Evolutionary conservation across 768 basidiomycete genomes (phyloP), one percentile per base, ranked within the genome.

Genomic region (Amanita inopinata): DNA sequence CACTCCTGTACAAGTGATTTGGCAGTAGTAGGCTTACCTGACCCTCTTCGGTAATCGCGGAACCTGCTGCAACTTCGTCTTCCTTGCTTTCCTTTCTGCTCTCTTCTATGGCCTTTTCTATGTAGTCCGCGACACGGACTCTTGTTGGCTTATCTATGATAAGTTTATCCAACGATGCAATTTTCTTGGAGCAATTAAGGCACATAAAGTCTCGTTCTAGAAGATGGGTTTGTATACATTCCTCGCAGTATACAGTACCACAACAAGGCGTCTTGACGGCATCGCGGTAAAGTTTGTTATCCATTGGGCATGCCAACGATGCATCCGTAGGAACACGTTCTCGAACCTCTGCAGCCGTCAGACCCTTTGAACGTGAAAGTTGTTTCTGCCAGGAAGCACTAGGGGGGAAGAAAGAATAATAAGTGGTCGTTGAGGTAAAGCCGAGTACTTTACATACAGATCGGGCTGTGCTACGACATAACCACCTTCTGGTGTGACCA

Each of bases 401-500:
- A 40, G 4, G 31, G 31, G 34, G 30, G 24, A 25, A 32, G 14
- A 36, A 25, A 12, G 9, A 11, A 35, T 27, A 32, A 28, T 23
- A 33, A n/a, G 24, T 36, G 27, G 23, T 11, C 27, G 9, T 33
- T 14, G 3, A 30, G 20, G 36, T 11, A 25, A 12, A 40, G 19
- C 10, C 15, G 30, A 36, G 19, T 33, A 27, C n/a, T 38, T 17
- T n/a, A 76, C 91, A 56, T 63, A 97, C 94, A 79, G 75, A 63
- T 99, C 96, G 0, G 96, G 93, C 56, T 97, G 85, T 1, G 94
- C 94, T 30, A 94, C 85, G 14, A 99, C 96, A 62, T 94, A 98
- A 27, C 91, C 90, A 47, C 96, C 96, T 58, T 99, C 96, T 0
- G 94, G 92, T 2, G 94, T 98, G 46, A 99, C 85, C 96, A 99